Evolutionary conservation across 1,139 yeast genomes (phyloP), one percentile per base, ranked within the genome.

Genomic region (Yamadazyma jaroonii): DNA sequence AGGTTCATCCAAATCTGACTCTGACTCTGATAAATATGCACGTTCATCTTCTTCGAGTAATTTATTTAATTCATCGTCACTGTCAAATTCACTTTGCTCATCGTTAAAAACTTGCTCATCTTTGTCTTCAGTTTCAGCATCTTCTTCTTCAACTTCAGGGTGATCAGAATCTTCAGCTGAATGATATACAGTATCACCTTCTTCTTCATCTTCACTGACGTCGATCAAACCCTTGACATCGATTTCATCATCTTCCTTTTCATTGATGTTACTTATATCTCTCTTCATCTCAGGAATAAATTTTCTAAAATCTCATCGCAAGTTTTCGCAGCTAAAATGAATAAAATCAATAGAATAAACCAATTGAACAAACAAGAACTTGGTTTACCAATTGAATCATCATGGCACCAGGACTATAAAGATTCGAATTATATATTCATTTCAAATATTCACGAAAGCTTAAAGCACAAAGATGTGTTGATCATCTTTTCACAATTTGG

Each of bases 401-500:
- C 96, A 9, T 90, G 97, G 97, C 97, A 90, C 54, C 73, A 79
- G 47, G 96, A 90, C 47, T 88, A 82, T 54, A 67, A 69, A 24
- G 92, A 88, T 47, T 77, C 94, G 0, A 57, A 65, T n/a, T 68
- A 67, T 42, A 55, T 69, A 34, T 75, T 62, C 52, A 79, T 90
- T 23, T 95, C 96, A 1, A 80, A 84, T n/a, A 59, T 92, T 14
- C 83, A 89, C 9, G 61, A 52, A 13, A 76, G 74, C 32, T 56
- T 89, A 29, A 77, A 78, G 8, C 95, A 86, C 51, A 80, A 81
- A 30, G 97, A 92, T 53, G 59, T 92, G 1, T 54, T 89, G 9
- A 74, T 80, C 0, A 77, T 90, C 28, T 92, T 92, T 55, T 84
- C 96, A 4, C 97, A 92, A 56, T 92, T 75, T 57, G 98, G 98